phyloP scores from a whole-genome alignment of 345 rosid genomes.

The Cardamine chenopodiifolia region DNA sequence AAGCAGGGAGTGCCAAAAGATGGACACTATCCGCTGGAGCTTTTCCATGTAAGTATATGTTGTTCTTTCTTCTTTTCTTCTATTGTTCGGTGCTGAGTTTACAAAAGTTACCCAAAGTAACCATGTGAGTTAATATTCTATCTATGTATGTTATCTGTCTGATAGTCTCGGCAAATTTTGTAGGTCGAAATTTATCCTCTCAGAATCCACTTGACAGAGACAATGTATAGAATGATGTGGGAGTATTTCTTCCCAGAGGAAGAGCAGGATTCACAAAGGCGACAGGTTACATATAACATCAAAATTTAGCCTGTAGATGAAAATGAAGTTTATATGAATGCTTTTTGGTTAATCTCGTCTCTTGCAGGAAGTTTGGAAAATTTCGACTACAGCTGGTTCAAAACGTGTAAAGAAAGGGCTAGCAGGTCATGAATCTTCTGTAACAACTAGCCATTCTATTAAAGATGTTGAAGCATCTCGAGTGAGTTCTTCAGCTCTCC shows the following conservation, averaged over 20 bases:
- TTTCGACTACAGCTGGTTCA: constrained; percentile 81
- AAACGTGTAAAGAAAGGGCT: constrained; percentile 84
- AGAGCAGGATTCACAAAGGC: constrained; percentile 95
- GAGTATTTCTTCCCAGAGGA: constrained; percentile 94
- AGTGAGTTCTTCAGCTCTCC: constrained; percentile 44
- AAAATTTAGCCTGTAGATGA: not conserved
- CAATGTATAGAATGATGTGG: constrained; percentile 99
- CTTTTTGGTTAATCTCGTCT: constrained; percentile 17
- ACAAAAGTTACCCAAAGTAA: not conserved
- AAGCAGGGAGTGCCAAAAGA: constrained; percentile 94
- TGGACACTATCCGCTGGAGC: constrained; percentile 87
- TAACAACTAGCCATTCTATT: constrained; percentile 49
- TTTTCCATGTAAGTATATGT: constrained; percentile 64
- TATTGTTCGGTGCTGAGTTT: not conserved
- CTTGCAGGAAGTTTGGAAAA: constrained; percentile 92
- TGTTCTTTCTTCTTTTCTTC: not conserved
- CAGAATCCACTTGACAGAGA: constrained; percentile 92
- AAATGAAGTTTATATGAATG: not conserved
- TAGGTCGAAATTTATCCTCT: constrained; percentile 98
- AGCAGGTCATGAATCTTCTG: constrained; percentile 59
- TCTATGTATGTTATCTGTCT: not conserved
- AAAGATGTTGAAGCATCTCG: constrained; percentile 74
- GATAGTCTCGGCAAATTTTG: not conserved
- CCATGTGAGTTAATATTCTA: not conserved
- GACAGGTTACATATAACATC: constrained; percentile 62